Base-by-base conservation (phyloP, 2,329 filamentous ascomycete species). In the Cercospora canescens region DNA sequence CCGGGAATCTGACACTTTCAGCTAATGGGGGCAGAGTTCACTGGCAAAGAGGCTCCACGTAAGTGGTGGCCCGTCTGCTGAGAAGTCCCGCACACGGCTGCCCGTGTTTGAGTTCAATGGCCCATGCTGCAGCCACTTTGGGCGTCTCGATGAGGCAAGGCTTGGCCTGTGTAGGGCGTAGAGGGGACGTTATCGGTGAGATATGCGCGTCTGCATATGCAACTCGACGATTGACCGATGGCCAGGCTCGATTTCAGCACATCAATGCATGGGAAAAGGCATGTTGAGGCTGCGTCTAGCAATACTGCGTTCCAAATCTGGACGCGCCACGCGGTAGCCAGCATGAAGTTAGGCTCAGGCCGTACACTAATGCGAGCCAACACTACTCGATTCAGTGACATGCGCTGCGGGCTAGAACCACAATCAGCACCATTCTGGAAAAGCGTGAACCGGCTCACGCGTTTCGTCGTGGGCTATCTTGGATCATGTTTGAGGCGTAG, bases 81-180 rank as follows among this genome's bases (percentile, higher is more conserved):
- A 56, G 52, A n/a, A 56, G 14, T 35, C 16, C 52, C 16, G 52
- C 52, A 56, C 32, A 56, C 52, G 21, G 35, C 39, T 41, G 32
- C 32, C 26, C 24, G 52, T 34, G 60, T 48, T 63, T 57, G 64
- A 66, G 64, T 66, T 66, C 64, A 57, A 37, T 62, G 64, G 64
- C 34, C 60, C 52, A 52, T 50, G 60, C 41, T 39, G 41, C 35
- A 54, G 30, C 64, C 64, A 62, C 52, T 35, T 32, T 39, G 41
- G 16, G 26, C 18, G 50, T 50, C 50, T 41, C 58, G 39, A 39
- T 61, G 30, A 30, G 32, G 63, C 57, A 57, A 28, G 37, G 52
- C 58, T 60, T 48, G 26, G 34, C 28, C 26, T 9, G 28, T 18
- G 45, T 24, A 54, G 45, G 14, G 41, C 28, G 26, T 39, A 32